These are phyloP conservation scores for Aspergillus tanneri DNA, from an alignment of 2,329 filamentous ascomycete genomes.

Conservation along the genomic window DNA sequence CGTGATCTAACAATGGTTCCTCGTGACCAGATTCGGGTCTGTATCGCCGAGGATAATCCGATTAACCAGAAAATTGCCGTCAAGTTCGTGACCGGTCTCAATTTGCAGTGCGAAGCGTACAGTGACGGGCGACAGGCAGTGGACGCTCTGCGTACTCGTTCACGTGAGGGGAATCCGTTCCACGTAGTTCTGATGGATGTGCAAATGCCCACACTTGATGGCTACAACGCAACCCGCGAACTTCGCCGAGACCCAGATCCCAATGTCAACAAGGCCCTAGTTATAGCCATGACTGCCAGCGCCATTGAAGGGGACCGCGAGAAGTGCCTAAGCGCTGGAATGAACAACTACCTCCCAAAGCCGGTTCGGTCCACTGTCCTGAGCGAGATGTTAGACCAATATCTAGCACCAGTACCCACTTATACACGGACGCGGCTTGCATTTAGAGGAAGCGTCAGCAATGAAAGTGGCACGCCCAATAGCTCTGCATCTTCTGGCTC, in stretches of 20 bases:
- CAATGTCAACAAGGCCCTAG: conserved; percentile 75
- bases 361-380: conserved; percentile 87
- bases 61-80: conserved; percentile 95
- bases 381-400: conserved; percentile 75
- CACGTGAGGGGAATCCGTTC: conserved; percentile 71
- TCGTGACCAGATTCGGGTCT: conserved; percentile 77
- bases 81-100: conserved; percentile 81
- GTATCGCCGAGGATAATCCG: conserved; percentile 90
- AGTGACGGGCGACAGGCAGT: conserved; percentile 87
- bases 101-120: conserved; percentile 83
- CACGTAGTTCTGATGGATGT: conserved; percentile 94
- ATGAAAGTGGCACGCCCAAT: conserved; percentile 26
- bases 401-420: conserved; percentile 55
- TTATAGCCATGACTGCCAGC: conserved; percentile 95
- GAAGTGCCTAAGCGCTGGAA: conserved; percentile 91
- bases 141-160: conserved; percentile 74
- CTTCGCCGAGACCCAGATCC: conserved; percentile 75
- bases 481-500: conserved; percentile 19
- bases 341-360: conserved; percentile 97
- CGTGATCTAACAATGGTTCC: conserved; percentile 71
- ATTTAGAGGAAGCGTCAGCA: conserved; percentile 29
- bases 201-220: conserved; percentile 91
- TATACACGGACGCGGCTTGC: conserved; percentile 33
- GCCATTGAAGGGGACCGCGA: conserved; percentile 93
- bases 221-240: conserved; percentile 84